Conservation (phyloP, 169 alveolate genomes). For the Plasmodium knowlesi region DNA sequence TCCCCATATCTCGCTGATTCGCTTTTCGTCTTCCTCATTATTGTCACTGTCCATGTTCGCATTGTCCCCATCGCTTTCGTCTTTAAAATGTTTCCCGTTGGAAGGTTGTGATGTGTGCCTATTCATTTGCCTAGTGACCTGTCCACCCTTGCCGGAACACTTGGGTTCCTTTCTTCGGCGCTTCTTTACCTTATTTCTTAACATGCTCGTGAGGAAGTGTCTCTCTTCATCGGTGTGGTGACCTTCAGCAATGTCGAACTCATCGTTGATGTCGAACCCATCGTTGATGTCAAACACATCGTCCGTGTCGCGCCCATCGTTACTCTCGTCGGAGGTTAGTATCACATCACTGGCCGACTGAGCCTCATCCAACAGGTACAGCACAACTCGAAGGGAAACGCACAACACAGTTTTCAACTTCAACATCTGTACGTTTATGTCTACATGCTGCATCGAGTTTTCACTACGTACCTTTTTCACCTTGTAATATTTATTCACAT, state of each 20-base stretch:
- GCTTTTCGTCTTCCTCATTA: not conserved
- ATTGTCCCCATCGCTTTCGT: not conserved
- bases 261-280: not conserved
- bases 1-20: constrained; percentile 29
- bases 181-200: constrained; percentile 13
- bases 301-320: not conserved
- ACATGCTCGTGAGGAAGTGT: not conserved
- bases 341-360: not conserved
- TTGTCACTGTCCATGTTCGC: not conserved
- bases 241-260: not conserved
- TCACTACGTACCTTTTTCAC: not conserved
- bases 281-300: not conserved
- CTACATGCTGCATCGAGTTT: not conserved
- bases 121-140: not conserved
- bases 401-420: constrained; percentile 44
- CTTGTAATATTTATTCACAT: constrained; percentile 21
- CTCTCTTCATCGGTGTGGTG: constrained; percentile 13
- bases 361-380: constrained; percentile 3
- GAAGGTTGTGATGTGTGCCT: not conserved
- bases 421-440: constrained; percentile 45
- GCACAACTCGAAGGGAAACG: constrained; percentile 2
- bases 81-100: not conserved
- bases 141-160: not conserved
- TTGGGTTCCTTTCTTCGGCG: not conserved
- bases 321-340: not conserved